Base-by-base conservation (phyloP, 139 green algal genomes). In the Dunaliella primolecta region DNA sequence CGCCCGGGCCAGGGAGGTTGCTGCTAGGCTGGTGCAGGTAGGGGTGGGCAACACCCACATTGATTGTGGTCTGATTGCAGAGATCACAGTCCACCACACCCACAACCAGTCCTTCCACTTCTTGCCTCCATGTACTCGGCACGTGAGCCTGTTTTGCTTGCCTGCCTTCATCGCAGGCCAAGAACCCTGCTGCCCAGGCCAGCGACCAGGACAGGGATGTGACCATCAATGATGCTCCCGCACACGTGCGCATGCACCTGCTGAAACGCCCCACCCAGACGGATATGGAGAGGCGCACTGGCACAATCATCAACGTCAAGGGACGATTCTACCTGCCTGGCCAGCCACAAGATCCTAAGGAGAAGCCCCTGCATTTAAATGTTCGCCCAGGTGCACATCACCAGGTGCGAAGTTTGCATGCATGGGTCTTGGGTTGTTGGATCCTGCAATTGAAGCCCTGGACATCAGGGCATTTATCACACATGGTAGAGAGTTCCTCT, bases 291-390 rank as follows among this genome's bases (percentile, higher is more conserved):
- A 25, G 30, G 15, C 75, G 15, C 30, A 80, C 77, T 86, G 90
- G 34, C 57, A 92, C 90, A 0, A 56, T 88, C 79, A 86, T 94
- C 23, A 84, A 89, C 0, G 88, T 82, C 3, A 86, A 85, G 2
- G 92, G 92, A 1, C 87, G 90, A 27, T 94, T 92, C 84, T 87
- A 89, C n/a, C 37, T 87, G 11, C 87, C 87, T 25, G 90, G 90
- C 0, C 77, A 31, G 25, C 57, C 75, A 24, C 32, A 56, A 0
- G 83, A 88, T 30, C 83, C 83, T 7, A 78, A 75, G 55, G 92
- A 94, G 34, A 85, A 82, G 56, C 88, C 89, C 1, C 86, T 94
- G 81, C 83, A 89, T 55, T 78, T 94, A 1, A 34, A 64, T 36
- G 38, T 81, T 34, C 77, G 77, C 1, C 77, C 77, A 11, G 33